These are phyloP conservation scores for Fragaria vesca DNA, from an alignment of 306 rosid species.

Conservation along the genomic window DNA sequence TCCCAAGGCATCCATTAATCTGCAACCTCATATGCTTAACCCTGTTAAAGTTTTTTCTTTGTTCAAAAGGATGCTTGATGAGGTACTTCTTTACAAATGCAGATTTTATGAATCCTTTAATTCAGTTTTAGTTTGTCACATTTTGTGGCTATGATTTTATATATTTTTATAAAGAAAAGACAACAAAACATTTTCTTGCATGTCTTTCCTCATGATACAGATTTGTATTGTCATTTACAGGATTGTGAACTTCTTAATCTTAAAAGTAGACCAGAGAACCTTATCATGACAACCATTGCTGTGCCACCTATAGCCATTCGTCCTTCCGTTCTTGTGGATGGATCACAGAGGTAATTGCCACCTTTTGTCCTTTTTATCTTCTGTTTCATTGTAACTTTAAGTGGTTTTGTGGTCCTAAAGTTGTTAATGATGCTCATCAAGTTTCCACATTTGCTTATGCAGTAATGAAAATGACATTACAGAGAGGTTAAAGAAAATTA, in stretches of 20 bases:
- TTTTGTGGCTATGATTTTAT: not conserved
- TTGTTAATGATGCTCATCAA: conserved; percentile 18
- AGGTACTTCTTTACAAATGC: conserved; percentile 46
- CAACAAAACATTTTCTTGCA: conserved; percentile 17
- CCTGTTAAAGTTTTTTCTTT: conserved; percentile 60
- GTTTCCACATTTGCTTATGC: conserved; percentile 33
- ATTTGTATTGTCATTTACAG: conserved; percentile 44
- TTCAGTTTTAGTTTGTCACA: not conserved
- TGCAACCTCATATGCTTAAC: conserved; percentile 42
- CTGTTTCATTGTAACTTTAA: not conserved
- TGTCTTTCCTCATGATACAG: conserved; percentile 26
- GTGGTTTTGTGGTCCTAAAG: conserved; percentile 3
- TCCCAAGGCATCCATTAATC: conserved; percentile 32
- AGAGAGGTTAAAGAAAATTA: conserved; percentile 66
- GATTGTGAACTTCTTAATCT: conserved; percentile 82
- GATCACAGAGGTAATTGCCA: conserved; percentile 61
- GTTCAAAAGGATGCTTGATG: conserved; percentile 64
- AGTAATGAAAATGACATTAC: conserved; percentile 97
- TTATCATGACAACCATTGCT: conserved; percentile 53
- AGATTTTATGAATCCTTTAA: conserved; percentile 12
- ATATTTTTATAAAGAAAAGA: not conserved
- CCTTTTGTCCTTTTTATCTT: conserved; percentile 8
- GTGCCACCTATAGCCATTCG: conserved; percentile 91
- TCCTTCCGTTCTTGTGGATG: conserved; percentile 85
- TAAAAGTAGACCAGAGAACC: conserved; percentile 79